Evolutionary conservation across 768 basidiomycete genomes (phyloP), one percentile per base, ranked within the genome.

Genomic region (Inosperma sp.): DNA sequence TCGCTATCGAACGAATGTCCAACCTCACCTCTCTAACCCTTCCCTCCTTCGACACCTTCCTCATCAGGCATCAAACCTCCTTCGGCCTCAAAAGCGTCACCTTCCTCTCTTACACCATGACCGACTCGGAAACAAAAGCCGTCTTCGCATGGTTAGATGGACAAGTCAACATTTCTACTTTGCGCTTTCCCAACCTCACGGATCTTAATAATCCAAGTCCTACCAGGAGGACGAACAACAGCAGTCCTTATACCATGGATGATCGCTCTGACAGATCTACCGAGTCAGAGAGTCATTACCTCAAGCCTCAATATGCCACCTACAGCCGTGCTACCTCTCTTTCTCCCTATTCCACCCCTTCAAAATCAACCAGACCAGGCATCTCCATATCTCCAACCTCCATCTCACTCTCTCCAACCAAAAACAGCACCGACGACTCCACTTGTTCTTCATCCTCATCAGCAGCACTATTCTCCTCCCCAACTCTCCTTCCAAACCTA

Each of bases 1-100:
- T 72, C 37, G 73, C 72, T 1, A 63, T 79, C 33, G 68, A 73
- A 40, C 71, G 73, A 14, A 77, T 79, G 77, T 65, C 68, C n/a
- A 66, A 65, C 29, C 62, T 79, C 12, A 68, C 64, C 6, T 59
- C 68, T 14, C 62, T 77, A 16, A 65, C 68, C 13, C 66, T 77
- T 25, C 74, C 75, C 7, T 65, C 69, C 1, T 77, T 75, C 53
- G 73, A 76, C 49, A 46, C 62, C 21, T 66, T 69, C 14, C 67
- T 77, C 37, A 62, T 79, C 48, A 66, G 69, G 16, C 68, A 72
- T 41, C 73, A 73, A 52, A 67, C 68, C 4, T 71, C 72, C 1
- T 76, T 76, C 54, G 71, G 73, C 3, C 63, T 78, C 12, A 63
- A 53, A 47, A 69, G 56, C 16, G 58, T 76, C 13, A 74, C 71